phyloP scores from a whole-genome alignment of 1,284 basidiomycete genomes.

The Vanrija sp. region DNA sequence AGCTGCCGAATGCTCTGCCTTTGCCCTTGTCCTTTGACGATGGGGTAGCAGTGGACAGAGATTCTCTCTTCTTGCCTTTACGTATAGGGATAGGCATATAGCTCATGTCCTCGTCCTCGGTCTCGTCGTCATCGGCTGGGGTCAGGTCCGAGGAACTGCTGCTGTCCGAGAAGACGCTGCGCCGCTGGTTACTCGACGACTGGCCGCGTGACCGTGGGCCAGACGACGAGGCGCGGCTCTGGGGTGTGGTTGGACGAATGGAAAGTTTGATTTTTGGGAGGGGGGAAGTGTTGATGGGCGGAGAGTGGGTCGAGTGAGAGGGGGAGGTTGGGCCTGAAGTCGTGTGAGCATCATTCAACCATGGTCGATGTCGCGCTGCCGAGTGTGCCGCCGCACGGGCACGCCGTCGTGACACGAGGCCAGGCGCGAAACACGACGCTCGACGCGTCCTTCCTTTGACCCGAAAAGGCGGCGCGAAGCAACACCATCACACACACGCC shows the following conservation, averaged over 20 bases:
- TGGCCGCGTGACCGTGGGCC: slow-evolving; percentile 4
- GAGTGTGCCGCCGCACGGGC: no score
- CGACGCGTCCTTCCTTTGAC: background rate
- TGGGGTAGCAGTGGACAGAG: background rate
- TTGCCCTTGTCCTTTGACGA: slow-evolving; percentile 5
- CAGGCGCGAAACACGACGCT: background rate
- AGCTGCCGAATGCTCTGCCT: slow-evolving; percentile 3
- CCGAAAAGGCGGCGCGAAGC: no score
- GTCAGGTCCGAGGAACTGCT: slow-evolving; percentile 21
- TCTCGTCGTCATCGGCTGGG: slow-evolving; percentile 18
- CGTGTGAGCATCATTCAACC: slow-evolving; percentile 14
- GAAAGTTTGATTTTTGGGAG: slow-evolving; percentile 21
- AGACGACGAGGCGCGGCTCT: slow-evolving; percentile 2
- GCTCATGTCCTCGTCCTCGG: slow-evolving; percentile 11
- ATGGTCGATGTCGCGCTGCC: no score
- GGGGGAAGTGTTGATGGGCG: slow-evolving; percentile 8
- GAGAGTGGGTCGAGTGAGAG: slow-evolving; percentile 11
- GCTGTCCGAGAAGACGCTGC: slow-evolving; percentile 12
- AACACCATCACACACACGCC: no score
- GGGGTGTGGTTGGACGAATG: slow-evolving; percentile 6
- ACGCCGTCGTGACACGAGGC: background rate
- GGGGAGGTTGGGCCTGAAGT: slow-evolving; percentile 22
- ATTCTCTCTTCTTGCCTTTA: slow-evolving; percentile 14
- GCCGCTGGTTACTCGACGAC: slow-evolving; percentile 5
- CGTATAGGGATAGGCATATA: slow-evolving; percentile 4